phyloP scores from a whole-genome alignment of 225 moss, liverwort and hornwort genomes.

The Ulota crispa region DNA sequence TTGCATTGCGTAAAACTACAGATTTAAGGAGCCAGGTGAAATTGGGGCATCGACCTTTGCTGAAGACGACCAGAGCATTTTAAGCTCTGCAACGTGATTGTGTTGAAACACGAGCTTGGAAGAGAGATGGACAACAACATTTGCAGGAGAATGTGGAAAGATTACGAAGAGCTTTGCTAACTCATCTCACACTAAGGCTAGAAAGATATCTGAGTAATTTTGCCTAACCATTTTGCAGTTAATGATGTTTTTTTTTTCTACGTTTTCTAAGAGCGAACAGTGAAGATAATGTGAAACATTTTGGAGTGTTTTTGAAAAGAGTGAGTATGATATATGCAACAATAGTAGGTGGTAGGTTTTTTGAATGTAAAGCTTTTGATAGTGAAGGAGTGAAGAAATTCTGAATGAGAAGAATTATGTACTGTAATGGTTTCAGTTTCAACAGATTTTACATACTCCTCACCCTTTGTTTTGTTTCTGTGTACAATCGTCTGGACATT shows the following conservation, averaged over 20 bases:
- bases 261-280: neutral
- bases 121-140: slow-evolving; percentile 20
- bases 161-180: slow-evolving; percentile 31
- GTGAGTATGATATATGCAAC: neutral
- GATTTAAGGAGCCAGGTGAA: neutral
- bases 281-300: neutral
- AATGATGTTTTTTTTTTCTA: neutral
- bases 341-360: neutral
- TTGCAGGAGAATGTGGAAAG: slow-evolving; percentile 30
- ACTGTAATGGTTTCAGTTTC: neutral
- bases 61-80: slow-evolving; percentile 29
- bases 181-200: slow-evolving; percentile 12
- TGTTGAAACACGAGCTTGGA: slow-evolving; percentile 2
- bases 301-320: neutral
- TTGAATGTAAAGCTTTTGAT: slow-evolving; percentile 14
- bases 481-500: neutral
- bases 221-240: slow-evolving; percentile 29
- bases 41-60: neutral
- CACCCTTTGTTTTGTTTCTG: neutral
- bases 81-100: neutral
- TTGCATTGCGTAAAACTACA: neutral
- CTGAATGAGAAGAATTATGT: neutral
- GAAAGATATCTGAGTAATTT: neutral
- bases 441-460: neutral
- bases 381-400: neutral